Percentiles rank a stretch among this genome's conserved stretches.
Conservation (phyloP, 78 protist species). For the Protostelium mycophagum region DNA sequence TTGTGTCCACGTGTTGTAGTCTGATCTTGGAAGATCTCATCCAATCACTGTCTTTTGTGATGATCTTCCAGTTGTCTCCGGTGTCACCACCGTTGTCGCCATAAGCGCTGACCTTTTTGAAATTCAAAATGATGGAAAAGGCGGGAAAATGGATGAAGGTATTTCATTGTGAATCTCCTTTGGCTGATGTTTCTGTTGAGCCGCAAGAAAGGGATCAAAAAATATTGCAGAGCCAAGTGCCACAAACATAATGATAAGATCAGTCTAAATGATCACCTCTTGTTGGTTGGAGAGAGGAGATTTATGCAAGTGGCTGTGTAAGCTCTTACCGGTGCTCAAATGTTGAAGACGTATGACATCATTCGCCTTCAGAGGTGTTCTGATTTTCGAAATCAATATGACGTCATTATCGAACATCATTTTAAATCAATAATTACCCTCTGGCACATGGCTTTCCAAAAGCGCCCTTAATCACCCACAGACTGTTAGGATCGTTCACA, state of each 20-base stretch:
- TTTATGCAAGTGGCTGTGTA: slow-evolving; percentile 68
- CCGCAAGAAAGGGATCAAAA: too few relatives aligned
- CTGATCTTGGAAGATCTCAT: slow-evolving; percentile 22
- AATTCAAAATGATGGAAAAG: background rate
- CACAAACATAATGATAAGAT: background rate
- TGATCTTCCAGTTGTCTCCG: slow-evolving; percentile 72
- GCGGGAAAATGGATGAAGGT: too few relatives aligned
- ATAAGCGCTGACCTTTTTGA: slow-evolving; percentile 53
- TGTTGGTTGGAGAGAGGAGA: slow-evolving; percentile 74
- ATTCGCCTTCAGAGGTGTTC: slow-evolving; percentile 24
- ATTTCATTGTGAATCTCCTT: background rate
- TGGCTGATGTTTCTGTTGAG: too few relatives aligned
- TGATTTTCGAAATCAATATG: slow-evolving; percentile 1
- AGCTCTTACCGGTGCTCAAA: slow-evolving; percentile 43
- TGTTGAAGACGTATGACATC: slow-evolving; percentile 57
- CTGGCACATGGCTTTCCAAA: slow-evolving; percentile 17
- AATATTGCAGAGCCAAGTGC: too few relatives aligned
- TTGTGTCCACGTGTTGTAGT: slow-evolving; percentile 59
- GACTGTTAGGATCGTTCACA: slow-evolving; percentile 56
- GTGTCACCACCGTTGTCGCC: slow-evolving; percentile 80
- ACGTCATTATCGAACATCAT: background rate
- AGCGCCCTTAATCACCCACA: slow-evolving; percentile 63
- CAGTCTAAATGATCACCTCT: slow-evolving; percentile 11
- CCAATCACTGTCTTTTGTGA: slow-evolving; percentile 33
- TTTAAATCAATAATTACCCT: slow-evolving; percentile 27